Percentiles rank a stretch among this genome's conserved stretches.
Conservation (phyloP, 2,329 filamentous ascomycete genomes). For the Ascochyta fabae region DNA sequence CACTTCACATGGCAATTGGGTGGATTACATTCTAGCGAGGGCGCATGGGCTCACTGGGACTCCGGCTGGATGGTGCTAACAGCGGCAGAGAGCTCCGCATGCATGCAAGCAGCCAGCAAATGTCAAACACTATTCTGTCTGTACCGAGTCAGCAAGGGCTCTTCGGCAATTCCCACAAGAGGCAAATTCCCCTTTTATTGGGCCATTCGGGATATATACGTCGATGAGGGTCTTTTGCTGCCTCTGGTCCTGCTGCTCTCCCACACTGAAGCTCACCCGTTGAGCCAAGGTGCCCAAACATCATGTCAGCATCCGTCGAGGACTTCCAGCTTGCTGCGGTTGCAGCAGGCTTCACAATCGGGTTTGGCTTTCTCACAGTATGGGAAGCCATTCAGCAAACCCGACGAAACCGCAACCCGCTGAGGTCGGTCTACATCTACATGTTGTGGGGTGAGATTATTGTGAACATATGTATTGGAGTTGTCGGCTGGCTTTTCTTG, state of each 20-base stretch:
- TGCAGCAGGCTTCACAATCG: conserved; percentile 46
- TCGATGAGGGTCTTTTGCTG: neutral
- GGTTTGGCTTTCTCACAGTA: conserved; percentile 43
- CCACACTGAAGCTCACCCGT: conserved; percentile 4
- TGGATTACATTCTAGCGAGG: neutral
- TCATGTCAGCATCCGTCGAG: conserved; percentile 30
- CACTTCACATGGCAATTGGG: conserved; percentile 9
- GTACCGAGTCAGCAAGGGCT: conserved; percentile 9
- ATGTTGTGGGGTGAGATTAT: conserved; percentile 47
- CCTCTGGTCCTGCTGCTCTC: neutral
- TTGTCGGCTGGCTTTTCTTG: conserved; percentile 43
- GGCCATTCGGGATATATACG: conserved; percentile 11
- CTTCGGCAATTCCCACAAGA: conserved; percentile 9
- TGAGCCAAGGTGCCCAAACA: conserved; percentile 9
- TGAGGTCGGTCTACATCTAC: conserved; percentile 44
- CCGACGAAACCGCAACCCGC: conserved; percentile 42
- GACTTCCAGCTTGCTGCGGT: conserved; percentile 42
- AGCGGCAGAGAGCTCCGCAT: conserved; percentile 15
- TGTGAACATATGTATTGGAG: conserved; percentile 38
- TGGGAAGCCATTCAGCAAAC: conserved; percentile 48
- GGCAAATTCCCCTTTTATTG: conserved; percentile 13
- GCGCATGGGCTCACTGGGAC: conserved; percentile 5
- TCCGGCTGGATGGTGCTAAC: conserved; percentile 11
- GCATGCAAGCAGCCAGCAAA: conserved; percentile 14
- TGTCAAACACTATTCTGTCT: conserved; percentile 9